Base-by-base conservation (phyloP, 2,329 filamentous ascomycete genomes). In the Calonectria montana region DNA sequence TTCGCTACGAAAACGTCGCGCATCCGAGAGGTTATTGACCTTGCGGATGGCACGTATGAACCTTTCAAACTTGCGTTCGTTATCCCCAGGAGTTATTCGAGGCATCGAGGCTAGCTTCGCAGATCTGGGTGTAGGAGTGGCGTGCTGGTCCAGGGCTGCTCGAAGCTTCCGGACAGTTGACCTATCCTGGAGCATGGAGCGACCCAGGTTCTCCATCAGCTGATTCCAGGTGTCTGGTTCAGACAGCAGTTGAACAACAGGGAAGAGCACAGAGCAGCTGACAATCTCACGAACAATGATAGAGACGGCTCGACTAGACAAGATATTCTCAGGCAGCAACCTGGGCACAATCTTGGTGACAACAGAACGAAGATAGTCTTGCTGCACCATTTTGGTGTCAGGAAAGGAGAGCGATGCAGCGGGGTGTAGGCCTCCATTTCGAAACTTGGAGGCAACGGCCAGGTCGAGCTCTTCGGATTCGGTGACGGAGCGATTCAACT, bases 221-320 rank as follows among this genome's bases (percentile, higher is more conserved):
- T 98, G 96, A 79, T 99, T 98, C 96, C 96, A 99, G 10, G 94
- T 97, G 84, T 99, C 97, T 1, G 97, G 96, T 77, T 99, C 96
- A 6, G 94, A 91, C 21, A 99, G 86, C 73, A 95, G 87, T 78
- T 93, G 91, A 80, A 98, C 88, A 25, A 97, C 86, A 0, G 97
- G 97, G 48, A 91, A 92, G 43, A 99, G 86, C 45, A 99, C 92
- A n/a, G 95, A 94, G 82, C 97, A 98, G 25, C 95, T 89, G n/a
- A 98, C 91, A 72, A 99, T 93, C 84, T 99, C 97, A 77, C 94
- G 92, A 71, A 98, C 89, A 66, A 99, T 86, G 41, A 93, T 93
- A 37, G 90, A 91, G 9, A 98, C 96, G 48, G 94, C 91, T 72
- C 94, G 90, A 81, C 97, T 98, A 37, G 92, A 92, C 47, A 94